Percentiles rank a stretch among this genome's conserved stretches.
Evolutionary conservation across 805 yeast species (phyloP).

Genomic region (Wickerhamiella cacticola): DNA sequence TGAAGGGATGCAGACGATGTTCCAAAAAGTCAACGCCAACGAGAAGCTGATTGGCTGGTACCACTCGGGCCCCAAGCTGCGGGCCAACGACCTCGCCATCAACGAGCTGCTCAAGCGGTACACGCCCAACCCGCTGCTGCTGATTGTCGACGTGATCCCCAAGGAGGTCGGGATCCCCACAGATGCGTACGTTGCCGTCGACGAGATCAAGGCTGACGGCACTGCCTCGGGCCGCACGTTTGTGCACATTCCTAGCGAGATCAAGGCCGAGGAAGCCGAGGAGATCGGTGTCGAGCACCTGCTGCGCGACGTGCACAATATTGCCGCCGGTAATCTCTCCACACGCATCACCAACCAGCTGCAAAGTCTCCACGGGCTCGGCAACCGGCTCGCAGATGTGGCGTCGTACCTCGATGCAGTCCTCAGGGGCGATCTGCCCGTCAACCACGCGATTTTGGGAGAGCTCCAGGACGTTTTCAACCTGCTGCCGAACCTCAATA

Average conservation of each 20-base stretch:
- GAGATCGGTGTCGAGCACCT: constrained; percentile 98
- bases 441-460: constrained; percentile 82
- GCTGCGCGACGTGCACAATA: constrained; percentile 86
- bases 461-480: constrained; percentile 92
- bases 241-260: constrained; percentile 80
- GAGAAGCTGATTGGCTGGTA: constrained; percentile 98
- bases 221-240: constrained; percentile 85
- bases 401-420: constrained; percentile 68
- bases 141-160: constrained; percentile 87
- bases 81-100: constrained; percentile 77
- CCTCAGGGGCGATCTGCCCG: constrained; percentile 56
- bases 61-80: constrained; percentile 91
- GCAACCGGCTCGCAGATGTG: constrained; percentile 65
- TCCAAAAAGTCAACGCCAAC: constrained; percentile 92
- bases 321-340: constrained; percentile 87
- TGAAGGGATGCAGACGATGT: constrained; percentile 96
- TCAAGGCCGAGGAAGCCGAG: constrained; percentile 98
- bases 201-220: constrained; percentile 94
- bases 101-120: constrained; percentile 82
- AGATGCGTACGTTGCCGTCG: constrained; percentile 85
- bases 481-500: constrained; percentile 64
- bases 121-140: constrained; percentile 64
- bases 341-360: constrained; percentile 80
- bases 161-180: constrained; percentile 84
- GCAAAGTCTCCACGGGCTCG: constrained; percentile 76